Base-by-base conservation (phyloP, 768 basidiomycete species). In the Harrya chromipes region DNA sequence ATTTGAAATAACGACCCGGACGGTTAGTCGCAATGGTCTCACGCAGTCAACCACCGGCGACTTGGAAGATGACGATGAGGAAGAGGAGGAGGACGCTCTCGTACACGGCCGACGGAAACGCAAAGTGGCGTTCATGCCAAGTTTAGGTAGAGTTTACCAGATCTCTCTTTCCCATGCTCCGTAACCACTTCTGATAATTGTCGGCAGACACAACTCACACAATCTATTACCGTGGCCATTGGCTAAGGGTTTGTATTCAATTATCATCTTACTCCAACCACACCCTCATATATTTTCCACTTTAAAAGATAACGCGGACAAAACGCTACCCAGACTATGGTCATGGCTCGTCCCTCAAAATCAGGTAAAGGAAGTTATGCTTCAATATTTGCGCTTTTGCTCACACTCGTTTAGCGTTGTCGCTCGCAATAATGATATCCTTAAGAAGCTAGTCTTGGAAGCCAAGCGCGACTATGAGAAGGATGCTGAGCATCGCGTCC, bases 401-500 rank as follows among this genome's bases (percentile, higher is more conserved):
- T 56, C 19, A 67, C 47, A 46, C 36, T 19, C 33, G 3, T 27
- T 10, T 53, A 92, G 90, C 50, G 90, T 93, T 47, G 87, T 93
- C 41, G 90, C 90, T 17, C 85, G 90, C 41, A 92, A 80, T 65
- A 92, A 93, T 60, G 87, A 88, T 65, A 86, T 93, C 53, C 74
- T 93, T 61, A 93, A 92, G 76, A 83, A 82, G 62, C 79, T 94
- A 17, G 89, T 94, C 20, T 67, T 92, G 27, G 89, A 91, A 68
- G 90, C 90, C 23, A 92, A 91, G 72, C 82, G 82, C 44, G 87
- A 89, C 53, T 93, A 92, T 59, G 89, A 92, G 70, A 91, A 90
- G 70, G 91, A 94, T 66, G 88, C 90, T 50, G 87, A 90, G 57
- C 89, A 92, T 62, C 85, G 89, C 50, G 89, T 94, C 43, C 88